phyloP scores from a whole-genome alignment of 75 land plant genomes.

The Pseudotsuga menziesii region DNA sequence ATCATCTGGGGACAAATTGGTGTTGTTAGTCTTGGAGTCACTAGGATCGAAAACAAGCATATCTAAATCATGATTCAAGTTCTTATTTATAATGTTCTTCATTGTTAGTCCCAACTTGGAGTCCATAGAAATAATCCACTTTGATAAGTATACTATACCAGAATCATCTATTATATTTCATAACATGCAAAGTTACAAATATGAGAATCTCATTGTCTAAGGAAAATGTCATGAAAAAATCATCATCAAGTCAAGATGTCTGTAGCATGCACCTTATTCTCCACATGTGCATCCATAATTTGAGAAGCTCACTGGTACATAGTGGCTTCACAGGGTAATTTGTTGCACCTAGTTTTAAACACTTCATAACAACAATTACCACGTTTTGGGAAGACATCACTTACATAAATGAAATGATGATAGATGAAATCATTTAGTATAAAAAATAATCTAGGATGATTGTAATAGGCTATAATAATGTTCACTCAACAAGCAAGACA shows the following conservation, averaged over 20 bases:
- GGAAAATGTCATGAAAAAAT: neutral
- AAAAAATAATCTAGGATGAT: too few species aligned
- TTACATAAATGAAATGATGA: slow-evolving; percentile 6
- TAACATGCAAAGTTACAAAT: neutral
- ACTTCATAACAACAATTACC: slow-evolving; percentile 76
- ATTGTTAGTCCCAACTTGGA: slow-evolving; percentile 79
- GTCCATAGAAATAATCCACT: neutral
- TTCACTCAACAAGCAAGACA: too few species aligned
- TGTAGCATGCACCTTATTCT: slow-evolving; percentile 66
- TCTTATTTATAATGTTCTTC: slow-evolving; percentile 40
- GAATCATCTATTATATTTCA: neutral
- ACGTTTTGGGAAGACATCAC: slow-evolving; percentile 90
- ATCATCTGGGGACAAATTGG: slow-evolving; percentile 75
- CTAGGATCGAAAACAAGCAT: slow-evolving; percentile 67
- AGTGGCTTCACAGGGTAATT: slow-evolving; percentile 92
- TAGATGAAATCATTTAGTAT: too few species aligned
- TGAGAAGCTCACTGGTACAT: slow-evolving; percentile 72
- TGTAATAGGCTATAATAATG: too few species aligned
- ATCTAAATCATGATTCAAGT: slow-evolving; percentile 53
- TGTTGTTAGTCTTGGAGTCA: slow-evolving; percentile 81
- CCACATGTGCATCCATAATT: slow-evolving; percentile 96
- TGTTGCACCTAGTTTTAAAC: slow-evolving; percentile 77
- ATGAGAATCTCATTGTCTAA: neutral
- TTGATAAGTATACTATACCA: neutral
- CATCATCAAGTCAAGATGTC: neutral